Evolutionary conservation across 1,284 basidiomycete species (phyloP).

Genomic region (Marasmius fiardii): DNA sequence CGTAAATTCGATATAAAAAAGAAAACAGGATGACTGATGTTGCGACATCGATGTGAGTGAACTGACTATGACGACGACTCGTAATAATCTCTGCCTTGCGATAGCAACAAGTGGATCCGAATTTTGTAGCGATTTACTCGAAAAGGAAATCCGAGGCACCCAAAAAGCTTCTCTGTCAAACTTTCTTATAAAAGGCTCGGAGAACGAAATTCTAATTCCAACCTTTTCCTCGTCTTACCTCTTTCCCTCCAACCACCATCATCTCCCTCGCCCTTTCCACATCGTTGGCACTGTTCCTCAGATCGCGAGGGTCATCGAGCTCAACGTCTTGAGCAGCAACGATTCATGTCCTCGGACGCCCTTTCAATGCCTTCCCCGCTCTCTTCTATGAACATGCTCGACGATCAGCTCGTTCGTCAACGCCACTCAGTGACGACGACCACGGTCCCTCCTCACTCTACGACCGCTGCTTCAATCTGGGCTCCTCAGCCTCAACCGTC

Average conservation of each 20-base stretch:
- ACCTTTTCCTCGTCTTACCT: not conserved
- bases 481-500: conserved; percentile 69
- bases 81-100: no score
- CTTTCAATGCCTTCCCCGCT: not conserved
- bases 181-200: not conserved
- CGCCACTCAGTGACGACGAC: not conserved
- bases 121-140: not conserved
- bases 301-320: not conserved
- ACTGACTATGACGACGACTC: no score
- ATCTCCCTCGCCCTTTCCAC: not conserved
- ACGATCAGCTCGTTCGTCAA: not conserved
- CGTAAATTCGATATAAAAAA: not conserved
- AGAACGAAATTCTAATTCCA: not conserved
- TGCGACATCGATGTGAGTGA: no score
- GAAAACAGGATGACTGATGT: no score
- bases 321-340: not conserved
- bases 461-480: conserved; percentile 55
- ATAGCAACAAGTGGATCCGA: not conserved
- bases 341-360: not conserved
- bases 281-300: not conserved
- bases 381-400: not conserved
- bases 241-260: not conserved
- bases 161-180: not conserved
- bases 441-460: not conserved
- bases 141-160: not conserved